These are phyloP conservation scores for Porodaedalea pini DNA, from an alignment of 1,284 basidiomycete genomes.

Conservation along the genomic window DNA sequence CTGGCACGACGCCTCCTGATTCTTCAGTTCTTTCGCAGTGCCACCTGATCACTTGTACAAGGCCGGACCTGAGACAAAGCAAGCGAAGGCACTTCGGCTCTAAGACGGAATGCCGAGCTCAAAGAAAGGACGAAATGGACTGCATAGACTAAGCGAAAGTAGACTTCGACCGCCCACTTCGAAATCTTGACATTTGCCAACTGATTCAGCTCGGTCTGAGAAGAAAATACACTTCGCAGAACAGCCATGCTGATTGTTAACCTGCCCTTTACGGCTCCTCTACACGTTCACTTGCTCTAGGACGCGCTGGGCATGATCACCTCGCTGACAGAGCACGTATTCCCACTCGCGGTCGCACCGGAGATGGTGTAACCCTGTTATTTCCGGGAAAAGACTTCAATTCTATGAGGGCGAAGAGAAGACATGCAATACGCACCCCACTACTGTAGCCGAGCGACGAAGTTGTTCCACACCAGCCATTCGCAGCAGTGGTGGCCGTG, in stretches of 20 bases:
- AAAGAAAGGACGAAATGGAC: too few relatives aligned
- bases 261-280: neutral
- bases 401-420: neutral
- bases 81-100: too few relatives aligned
- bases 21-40: neutral
- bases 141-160: too few relatives aligned
- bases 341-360: constrained; percentile 11
- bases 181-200: too few relatives aligned
- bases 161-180: too few relatives aligned
- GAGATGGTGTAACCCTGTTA: constrained; percentile 11
- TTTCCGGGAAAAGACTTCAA: neutral
- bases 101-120: too few relatives aligned
- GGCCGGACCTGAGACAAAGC: too few relatives aligned
- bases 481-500: constrained; percentile 11
- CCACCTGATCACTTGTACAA: too few relatives aligned
- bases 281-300: neutral
- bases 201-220: too few relatives aligned
- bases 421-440: constrained; percentile 1
- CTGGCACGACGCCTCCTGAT: neutral
- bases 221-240: too few relatives aligned
- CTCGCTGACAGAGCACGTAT: constrained; percentile 13
- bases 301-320: constrained; percentile 18
- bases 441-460: constrained; percentile 14
- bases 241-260: neutral
- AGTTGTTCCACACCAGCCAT: constrained; percentile 13